A percentile compares a stretch with the other conserved stretches of the same genome.
Evolutionary conservation across 2,329 filamentous ascomycete genomes (phyloP).

Genomic region (Graphium sp.): DNA sequence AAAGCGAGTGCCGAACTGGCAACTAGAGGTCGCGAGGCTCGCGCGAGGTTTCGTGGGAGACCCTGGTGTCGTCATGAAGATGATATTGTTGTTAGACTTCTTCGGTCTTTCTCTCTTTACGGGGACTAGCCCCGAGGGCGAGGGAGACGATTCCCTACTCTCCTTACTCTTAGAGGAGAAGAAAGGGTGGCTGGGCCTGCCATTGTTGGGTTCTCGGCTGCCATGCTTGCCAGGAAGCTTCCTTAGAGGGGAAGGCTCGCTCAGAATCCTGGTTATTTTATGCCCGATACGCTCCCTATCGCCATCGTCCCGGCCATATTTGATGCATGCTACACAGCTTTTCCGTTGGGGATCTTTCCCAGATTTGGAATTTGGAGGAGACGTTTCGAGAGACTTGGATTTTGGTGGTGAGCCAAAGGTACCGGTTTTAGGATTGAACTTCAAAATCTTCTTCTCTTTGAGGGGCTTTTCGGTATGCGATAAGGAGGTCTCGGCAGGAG

Average conservation of each 20-base stretch:
- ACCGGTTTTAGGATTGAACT: slow-evolving; percentile 41
- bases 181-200: slow-evolving; percentile 23
- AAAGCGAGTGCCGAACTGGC: slow-evolving; percentile 26
- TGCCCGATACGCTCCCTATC: slow-evolving; percentile 32
- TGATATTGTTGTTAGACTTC: slow-evolving; percentile 16
- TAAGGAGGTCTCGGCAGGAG: no score
- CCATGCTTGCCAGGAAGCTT: slow-evolving; percentile 18
- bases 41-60: slow-evolving; percentile 26
- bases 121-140: neutral
- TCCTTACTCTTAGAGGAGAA: slow-evolving; percentile 19
- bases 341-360: slow-evolving; percentile 12
- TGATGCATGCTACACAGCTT: slow-evolving; percentile 32
- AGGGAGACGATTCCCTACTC: neutral
- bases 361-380: no score
- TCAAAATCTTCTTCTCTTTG: slow-evolving; percentile 32
- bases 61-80: slow-evolving; percentile 35
- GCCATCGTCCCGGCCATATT: slow-evolving; percentile 35
- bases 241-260: neutral
- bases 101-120: slow-evolving; percentile 9
- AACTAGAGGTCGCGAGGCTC: slow-evolving; percentile 13
- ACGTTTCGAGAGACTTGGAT: no score
- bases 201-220: slow-evolving; percentile 11
- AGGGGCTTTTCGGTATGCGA: no score
- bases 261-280: slow-evolving; percentile 42
- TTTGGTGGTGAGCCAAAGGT: slow-evolving; percentile 46